Base-by-base conservation (phyloP, 176 grass and related monocot species). In the Eragrostis curvula region DNA sequence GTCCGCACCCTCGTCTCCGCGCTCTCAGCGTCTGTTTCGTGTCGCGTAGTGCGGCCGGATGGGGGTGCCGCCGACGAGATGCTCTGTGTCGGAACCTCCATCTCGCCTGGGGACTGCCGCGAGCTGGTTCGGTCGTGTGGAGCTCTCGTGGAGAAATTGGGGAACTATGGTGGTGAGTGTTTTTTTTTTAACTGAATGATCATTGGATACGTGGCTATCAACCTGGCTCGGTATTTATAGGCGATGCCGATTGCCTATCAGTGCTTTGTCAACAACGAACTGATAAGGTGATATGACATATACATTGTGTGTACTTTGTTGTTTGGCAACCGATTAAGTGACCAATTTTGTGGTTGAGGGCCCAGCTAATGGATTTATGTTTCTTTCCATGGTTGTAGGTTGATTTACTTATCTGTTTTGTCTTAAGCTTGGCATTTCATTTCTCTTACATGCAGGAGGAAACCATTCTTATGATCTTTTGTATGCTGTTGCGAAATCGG, bases 11-110 rank as follows among this genome's bases (percentile, higher is more conserved):
- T 90, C 29, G 40, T 92, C 61, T 82, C 88, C 28, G 81, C 76
- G 80, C 92, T 97, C 43, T 83, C 59, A 15, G 84, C 86, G 5
- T 92, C 90, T 12, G 62, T 83, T 11, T 87, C 88, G 1, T 94
- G 90, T 77, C 70, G 69, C 14, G 88, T 88, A 27, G 73, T 86
- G 20, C 75, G 58, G 30, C 18, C 85, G 25, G 68, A 74, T 10
- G 81, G 57, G 16, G 47, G 13, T 55, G 36, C 14, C 6, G 48
- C 39, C 11, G 66, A 23, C 63, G 88, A 84, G 78, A 64, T 92
- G 52, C 77, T 94, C 36, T 77, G 49, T 12, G 24, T 91, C 8
- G 92, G 95, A 46, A 89, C 72, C 55, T 95, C 84, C 58, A 40
- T 95, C 14, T 84, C 92, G 21, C 75, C 71, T 0, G 46, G 56